phyloP scores from a whole-genome alignment of 257 asterid genomes.

The Solanum neorickii region DNA sequence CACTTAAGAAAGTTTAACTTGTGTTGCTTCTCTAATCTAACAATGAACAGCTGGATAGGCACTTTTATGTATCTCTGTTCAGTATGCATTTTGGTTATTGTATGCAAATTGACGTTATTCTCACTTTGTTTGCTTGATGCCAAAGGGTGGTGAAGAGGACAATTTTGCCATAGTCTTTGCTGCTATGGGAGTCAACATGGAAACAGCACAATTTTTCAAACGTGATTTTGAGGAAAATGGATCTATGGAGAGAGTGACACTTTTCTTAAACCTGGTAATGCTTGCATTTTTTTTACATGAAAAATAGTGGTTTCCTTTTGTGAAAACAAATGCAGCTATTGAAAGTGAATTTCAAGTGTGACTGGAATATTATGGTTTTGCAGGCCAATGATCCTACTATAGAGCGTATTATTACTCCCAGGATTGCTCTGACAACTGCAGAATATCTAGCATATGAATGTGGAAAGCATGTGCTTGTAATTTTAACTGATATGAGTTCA shows the following conservation, averaged over 20 bases:
- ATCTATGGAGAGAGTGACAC: conserved; percentile 98
- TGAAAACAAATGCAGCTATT: background rate
- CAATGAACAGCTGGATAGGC: background rate
- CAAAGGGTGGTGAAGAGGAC: conserved; percentile 76
- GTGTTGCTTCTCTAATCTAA: background rate
- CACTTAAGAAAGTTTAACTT: background rate
- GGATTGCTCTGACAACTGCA: conserved; percentile 95
- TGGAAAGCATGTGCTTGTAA: conserved; percentile 97
- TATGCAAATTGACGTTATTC: background rate
- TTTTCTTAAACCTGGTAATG: conserved; percentile 80
- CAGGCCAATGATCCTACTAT: conserved; percentile 98
- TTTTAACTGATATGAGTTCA: conserved; percentile 97
- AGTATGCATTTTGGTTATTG: background rate
- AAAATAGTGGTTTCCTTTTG: background rate
- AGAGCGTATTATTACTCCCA: conserved; percentile 94
- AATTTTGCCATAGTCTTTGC: conserved; percentile 98
- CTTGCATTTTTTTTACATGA: background rate
- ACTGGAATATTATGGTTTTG: conserved; percentile 1
- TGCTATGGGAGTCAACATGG: conserved; percentile 99
- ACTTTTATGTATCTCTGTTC: background rate
- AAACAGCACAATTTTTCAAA: conserved; percentile 94
- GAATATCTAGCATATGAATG: conserved; percentile 95
- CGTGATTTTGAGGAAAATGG: conserved; percentile 99
- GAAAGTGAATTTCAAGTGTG: background rate
- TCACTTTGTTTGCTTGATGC: conserved; percentile 10